Conservation (phyloP, 1,139 yeast genomes). For the Hansenula lynferdii region DNA sequence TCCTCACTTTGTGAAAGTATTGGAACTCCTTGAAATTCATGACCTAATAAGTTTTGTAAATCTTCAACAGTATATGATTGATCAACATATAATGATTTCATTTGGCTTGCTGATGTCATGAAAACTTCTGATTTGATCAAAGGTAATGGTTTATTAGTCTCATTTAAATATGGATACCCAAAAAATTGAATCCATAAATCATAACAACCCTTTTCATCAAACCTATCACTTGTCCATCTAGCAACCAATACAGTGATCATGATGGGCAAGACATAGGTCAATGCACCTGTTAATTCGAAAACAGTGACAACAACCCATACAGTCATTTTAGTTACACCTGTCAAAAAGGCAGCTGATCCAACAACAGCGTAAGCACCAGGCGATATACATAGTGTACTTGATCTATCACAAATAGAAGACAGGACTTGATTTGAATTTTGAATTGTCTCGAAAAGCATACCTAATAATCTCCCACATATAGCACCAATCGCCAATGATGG, state of each 20-base stretch:
- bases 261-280: slow-evolving; percentile 75
- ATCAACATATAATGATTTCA: slow-evolving; percentile 14
- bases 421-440: slow-evolving; percentile 37
- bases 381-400: slow-evolving; percentile 46
- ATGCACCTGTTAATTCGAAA: slow-evolving; percentile 86
- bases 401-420: slow-evolving; percentile 15
- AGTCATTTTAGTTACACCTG: slow-evolving; percentile 82
- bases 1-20: slow-evolving; percentile 26
- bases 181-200: slow-evolving; percentile 37
- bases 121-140: slow-evolving; percentile 11
- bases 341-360: slow-evolving; percentile 87
- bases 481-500: slow-evolving; percentile 75
- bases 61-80: slow-evolving; percentile 12
- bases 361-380: slow-evolving; percentile 86
- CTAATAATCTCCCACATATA: slow-evolving; percentile 60
- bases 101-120: slow-evolving; percentile 10
- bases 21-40: slow-evolving; percentile 34
- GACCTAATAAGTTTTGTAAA: slow-evolving; percentile 6
- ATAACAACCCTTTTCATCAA: slow-evolving; percentile 33
- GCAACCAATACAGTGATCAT: slow-evolving; percentile 55
- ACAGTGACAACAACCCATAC: slow-evolving; percentile 83
- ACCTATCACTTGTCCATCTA: slow-evolving; percentile 40
- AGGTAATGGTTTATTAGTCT: slow-evolving; percentile 17
- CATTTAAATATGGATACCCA: slow-evolving; percentile 26
- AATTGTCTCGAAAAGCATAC: slow-evolving; percentile 49